Percentiles rank a stretch among this genome's conserved stretches.
These are phyloP conservation scores for Edaphochlamys debaryana DNA, from an alignment of 139 green algal species.

Conservation along the genomic window DNA sequence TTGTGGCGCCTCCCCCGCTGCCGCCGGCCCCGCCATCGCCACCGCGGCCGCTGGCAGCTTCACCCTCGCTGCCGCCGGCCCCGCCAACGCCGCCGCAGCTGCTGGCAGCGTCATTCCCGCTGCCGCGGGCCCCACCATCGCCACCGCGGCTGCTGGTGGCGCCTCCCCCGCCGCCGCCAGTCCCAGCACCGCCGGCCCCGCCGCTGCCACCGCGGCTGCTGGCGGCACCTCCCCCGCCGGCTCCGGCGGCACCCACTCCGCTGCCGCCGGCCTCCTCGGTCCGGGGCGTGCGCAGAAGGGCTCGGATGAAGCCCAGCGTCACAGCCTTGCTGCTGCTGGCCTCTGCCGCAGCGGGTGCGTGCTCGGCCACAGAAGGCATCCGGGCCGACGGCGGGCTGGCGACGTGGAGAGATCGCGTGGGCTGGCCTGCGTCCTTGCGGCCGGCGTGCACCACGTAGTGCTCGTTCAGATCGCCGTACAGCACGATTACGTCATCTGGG, in stretches of 20 bases:
- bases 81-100: not conserved
- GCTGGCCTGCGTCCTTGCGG: not conserved
- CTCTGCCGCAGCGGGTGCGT: slow-evolving; percentile 1
- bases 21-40: no score
- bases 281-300: not conserved
- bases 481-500: not conserved
- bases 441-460: slow-evolving; percentile 13
- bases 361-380: not conserved
- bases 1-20: no score
- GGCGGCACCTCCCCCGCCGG: not conserved
- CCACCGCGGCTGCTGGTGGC: no score
- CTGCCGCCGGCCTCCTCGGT: not conserved
- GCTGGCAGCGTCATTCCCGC: not conserved
- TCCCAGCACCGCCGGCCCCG: no score
- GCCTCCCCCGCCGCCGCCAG: no score
- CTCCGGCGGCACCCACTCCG: not conserved
- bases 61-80: not conserved
- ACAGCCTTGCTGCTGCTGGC: not conserved
- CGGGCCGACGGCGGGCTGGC: not conserved
- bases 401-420: not conserved
- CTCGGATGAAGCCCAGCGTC: slow-evolving; percentile 4
- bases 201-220: no score
- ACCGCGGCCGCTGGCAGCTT: not conserved
- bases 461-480: slow-evolving; percentile 2
- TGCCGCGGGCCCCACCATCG: slow-evolving; percentile 3